phyloP scores from a whole-genome alignment of 352 stramenopile genomes.

The Pythium sukuiense region DNA sequence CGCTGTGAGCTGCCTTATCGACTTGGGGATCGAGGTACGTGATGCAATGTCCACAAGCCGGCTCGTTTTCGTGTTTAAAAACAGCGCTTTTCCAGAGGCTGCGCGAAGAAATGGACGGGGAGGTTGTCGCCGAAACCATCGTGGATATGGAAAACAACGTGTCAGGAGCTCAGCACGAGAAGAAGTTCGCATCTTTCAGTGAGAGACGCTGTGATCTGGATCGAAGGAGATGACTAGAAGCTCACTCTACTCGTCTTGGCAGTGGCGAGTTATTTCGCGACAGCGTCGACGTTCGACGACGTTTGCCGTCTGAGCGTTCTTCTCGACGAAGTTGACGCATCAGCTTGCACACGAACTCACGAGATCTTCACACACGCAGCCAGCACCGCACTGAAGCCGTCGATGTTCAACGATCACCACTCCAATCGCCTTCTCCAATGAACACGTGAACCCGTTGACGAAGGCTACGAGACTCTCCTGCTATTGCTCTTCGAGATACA shows the following conservation, averaged over 20 bases:
- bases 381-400: constrained; percentile 11
- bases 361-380: neutral
- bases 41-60: neutral
- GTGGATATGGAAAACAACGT: neutral
- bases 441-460: neutral
- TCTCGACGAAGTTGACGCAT: constrained; percentile 15
- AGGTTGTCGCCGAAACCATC: constrained; percentile 1
- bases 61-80: neutral
- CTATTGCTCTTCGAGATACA: constrained; percentile 54
- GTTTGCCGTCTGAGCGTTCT: constrained; percentile 20
- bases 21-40: constrained; percentile 21
- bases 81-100: constrained; percentile 1
- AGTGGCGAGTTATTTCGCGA: neutral
- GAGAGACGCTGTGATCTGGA: neutral
- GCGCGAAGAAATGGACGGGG: constrained; percentile 11
- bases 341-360: neutral
- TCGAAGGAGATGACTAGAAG: too few relatives aligned
- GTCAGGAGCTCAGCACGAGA: constrained; percentile 9
- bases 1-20: constrained; percentile 12
- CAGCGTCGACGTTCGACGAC: constrained; percentile 14
- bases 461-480: neutral
- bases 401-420: constrained; percentile 6
- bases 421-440: neutral
- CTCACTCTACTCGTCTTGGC: too few relatives aligned
- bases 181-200: constrained; percentile 20